Base-by-base conservation (phyloP, 805 yeast species). In the Candida argentea region DNA sequence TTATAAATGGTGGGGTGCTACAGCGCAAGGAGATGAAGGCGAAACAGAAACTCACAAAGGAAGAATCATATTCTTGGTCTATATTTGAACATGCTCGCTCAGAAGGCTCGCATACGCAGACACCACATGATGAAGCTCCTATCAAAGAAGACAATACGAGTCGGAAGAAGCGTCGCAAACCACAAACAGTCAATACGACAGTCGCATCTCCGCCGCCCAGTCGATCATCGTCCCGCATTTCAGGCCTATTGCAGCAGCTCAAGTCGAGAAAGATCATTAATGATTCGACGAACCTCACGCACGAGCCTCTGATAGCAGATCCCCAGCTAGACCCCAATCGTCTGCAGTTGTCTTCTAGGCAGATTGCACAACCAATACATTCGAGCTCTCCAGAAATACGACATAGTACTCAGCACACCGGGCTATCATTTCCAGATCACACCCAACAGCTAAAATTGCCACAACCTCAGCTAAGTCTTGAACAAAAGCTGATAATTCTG, bases 401-500 rank as follows among this genome's bases (percentile, higher is more conserved):
- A n/a, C n/a, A n/a, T n/a, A n/a, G n/a, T n/a, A n/a, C n/a, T n/a
- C n/a, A n/a, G n/a, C n/a, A n/a, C n/a, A n/a, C n/a, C n/a, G n/a
- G n/a, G n/a, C n/a, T n/a, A n/a, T n/a, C n/a, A n/a, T n/a, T n/a
- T n/a, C n/a, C n/a, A n/a, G n/a, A n/a, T n/a, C n/a, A n/a, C n/a
- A 12, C 38, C 14, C 23, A 20, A n/a, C 16, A 21, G 13, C 28
- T 10, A 7, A 24, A 26, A 11, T 19, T 22, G 12, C 20, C 29
- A 11, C 25, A 20, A 16, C 28, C 29, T 7, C 50, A 37, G 27
- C 42, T 60, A 13, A 37, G 55, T 1, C 38, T 52, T 5, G 64
- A 61, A 10, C 73, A 73, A 35, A 81, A 82, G 41, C 44, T 55
- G 12, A 50, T 55, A 19, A 65, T 82, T 10, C 91, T 81, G 44